Conservation (phyloP, 331 rosid genomes). For the Malus hybrid region DNA sequence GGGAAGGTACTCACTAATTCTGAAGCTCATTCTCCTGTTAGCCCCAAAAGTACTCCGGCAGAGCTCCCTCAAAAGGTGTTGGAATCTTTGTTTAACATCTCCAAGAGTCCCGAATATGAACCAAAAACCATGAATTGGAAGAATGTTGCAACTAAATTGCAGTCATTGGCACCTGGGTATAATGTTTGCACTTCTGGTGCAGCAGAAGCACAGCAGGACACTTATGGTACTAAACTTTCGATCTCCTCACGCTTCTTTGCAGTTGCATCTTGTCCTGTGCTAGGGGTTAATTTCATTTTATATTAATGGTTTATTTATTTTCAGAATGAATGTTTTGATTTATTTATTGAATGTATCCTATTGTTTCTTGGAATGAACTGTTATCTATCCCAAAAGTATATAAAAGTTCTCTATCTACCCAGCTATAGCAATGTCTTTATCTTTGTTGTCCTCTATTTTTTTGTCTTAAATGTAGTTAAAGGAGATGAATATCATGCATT, state of each 20-base stretch:
- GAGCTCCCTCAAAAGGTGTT: slow-evolving; percentile 74
- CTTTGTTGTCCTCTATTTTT: neutral
- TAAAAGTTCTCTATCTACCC: neutral
- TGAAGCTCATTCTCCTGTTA: slow-evolving; percentile 31
- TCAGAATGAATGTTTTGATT: neutral
- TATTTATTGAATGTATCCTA: neutral
- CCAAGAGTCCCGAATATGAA: slow-evolving; percentile 50
- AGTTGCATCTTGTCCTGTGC: slow-evolving; percentile 7
- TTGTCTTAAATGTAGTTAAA: slow-evolving; percentile 27
- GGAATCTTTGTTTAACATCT: slow-evolving; percentile 68
- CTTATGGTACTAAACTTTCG: slow-evolving; percentile 32
- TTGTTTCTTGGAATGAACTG: neutral
- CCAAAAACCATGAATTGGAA: slow-evolving; percentile 72
- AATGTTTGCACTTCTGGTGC: slow-evolving; percentile 28
- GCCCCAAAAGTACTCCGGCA: slow-evolving; percentile 33
- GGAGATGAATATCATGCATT: slow-evolving; percentile 61
- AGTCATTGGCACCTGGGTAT: slow-evolving; percentile 62
- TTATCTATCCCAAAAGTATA: neutral
- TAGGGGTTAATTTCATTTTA: neutral
- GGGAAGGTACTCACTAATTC: slow-evolving; percentile 52
- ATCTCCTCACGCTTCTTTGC: slow-evolving; percentile 11
- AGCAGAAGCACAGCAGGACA: slow-evolving; percentile 32
- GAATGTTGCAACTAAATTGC: slow-evolving; percentile 68
- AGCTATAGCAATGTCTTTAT: neutral
- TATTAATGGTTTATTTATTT: neutral